A percentile compares a stretch with the other conserved stretches of the same genome.
Conservation (phyloP, 208 protist species). For the Trypanosoma avium region DNA sequence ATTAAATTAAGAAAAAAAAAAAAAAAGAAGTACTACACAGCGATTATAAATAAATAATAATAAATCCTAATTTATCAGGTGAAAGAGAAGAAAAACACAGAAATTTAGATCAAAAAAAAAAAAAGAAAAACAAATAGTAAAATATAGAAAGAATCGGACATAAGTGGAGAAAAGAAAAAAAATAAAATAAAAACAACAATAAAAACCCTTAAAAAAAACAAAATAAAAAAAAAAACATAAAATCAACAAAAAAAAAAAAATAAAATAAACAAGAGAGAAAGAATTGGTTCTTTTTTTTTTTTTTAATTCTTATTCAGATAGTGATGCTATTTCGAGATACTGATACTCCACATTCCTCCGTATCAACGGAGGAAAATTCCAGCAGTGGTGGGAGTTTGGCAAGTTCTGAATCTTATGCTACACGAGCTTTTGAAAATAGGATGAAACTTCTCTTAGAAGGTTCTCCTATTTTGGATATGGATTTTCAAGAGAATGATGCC, state of each 20-base stretch:
- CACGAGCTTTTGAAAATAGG: constrained; percentile 28
- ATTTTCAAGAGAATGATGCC: not conserved
- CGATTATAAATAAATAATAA: too few relatives aligned
- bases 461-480: constrained; percentile 1
- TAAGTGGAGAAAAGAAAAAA: constrained; percentile 20
- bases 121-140: too few relatives aligned
- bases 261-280: too few relatives aligned
- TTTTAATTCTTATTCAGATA: constrained; percentile 10
- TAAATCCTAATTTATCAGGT: too few relatives aligned
- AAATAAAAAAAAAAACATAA: too few relatives aligned
- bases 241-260: too few relatives aligned
- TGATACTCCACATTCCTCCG: constrained; percentile 7
- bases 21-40: too few relatives aligned
- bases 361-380: constrained; percentile 15
- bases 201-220: constrained; percentile 14
- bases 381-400: constrained; percentile 25
- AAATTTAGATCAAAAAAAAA: too few relatives aligned
- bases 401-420: constrained; percentile 29
- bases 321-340: constrained; percentile 32
- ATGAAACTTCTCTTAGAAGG: constrained; percentile 22
- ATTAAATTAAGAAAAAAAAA: too few relatives aligned
- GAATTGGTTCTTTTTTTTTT: constrained; percentile 23
- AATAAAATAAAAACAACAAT: constrained; percentile 13
- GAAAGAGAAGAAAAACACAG: too few relatives aligned
- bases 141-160: too few relatives aligned